phyloP scores from a whole-genome alignment of 176 grass and related monocot species.

The Oryza nivara region DNA sequence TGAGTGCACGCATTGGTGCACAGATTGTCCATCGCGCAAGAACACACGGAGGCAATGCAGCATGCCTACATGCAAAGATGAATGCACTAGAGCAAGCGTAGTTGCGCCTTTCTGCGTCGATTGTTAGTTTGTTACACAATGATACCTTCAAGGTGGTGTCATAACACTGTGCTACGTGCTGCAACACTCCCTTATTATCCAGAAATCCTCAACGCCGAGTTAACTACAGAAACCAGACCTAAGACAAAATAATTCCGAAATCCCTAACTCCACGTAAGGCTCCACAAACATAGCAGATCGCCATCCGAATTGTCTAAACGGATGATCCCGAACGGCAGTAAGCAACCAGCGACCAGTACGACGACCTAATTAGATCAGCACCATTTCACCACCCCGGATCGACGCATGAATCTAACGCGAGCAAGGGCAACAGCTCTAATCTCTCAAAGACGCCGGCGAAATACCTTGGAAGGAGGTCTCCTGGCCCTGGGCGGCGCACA shows the following conservation, averaged over 20 bases:
- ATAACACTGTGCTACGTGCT: background rate
- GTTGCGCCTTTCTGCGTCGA: background rate
- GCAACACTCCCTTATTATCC: too few relatives aligned
- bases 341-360: background rate
- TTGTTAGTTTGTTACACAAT: background rate
- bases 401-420: background rate
- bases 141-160: background rate
- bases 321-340: background rate
- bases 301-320: background rate
- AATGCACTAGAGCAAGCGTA: background rate
- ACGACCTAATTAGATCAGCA: constrained; percentile 17
- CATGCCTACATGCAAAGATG: background rate
- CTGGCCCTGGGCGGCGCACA: constrained; percentile 58
- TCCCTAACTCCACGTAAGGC: background rate
- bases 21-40: background rate
- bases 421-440: background rate
- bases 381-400: constrained; percentile 30
- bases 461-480: constrained; percentile 63
- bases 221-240: background rate
- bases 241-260: background rate
- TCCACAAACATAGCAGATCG: background rate
- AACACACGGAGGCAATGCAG: background rate
- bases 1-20: background rate
- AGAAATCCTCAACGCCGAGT: background rate
- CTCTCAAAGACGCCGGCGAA: background rate